Percentiles rank a stretch among this genome's conserved stretches.
phyloP scores from a whole-genome alignment of 352 stramenopile species.

The Globisporangium sylvaticum region DNA sequence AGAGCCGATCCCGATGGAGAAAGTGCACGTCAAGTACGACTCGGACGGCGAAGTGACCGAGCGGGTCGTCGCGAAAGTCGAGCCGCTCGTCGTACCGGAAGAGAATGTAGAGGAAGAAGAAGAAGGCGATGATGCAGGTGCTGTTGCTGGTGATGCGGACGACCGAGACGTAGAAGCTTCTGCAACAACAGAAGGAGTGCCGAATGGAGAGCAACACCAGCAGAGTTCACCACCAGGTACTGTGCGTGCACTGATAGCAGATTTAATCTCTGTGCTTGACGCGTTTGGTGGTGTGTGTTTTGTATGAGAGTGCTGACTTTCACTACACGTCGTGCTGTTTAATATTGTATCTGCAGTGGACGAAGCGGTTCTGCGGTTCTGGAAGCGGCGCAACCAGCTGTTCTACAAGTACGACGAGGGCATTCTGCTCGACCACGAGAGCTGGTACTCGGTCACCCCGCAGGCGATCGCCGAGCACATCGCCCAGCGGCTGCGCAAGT shows the following conservation, averaged over 20 bases:
- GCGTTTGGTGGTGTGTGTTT: no score
- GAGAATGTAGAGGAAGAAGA: not conserved
- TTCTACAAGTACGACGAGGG: conserved; percentile 91
- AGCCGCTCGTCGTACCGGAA: conserved; percentile 2
- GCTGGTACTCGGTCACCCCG: conserved; percentile 92
- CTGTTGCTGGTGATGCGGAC: no score
- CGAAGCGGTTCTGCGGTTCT: conserved; percentile 85
- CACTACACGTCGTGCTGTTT: no score
- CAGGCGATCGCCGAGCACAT: conserved; percentile 88
- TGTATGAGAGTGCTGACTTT: no score
- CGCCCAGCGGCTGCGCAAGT: conserved; percentile 58
- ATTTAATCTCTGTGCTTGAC: no score
- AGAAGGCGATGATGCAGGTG: no score
- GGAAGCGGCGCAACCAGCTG: conserved; percentile 79
- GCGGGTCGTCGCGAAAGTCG: conserved; percentile 38
- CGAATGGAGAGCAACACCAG: not conserved
- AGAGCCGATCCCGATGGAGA: conserved; percentile 22
- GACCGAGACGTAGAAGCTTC: not conserved
- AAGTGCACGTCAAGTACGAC: conserved; percentile 61
- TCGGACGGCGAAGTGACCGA: conserved; percentile 57
- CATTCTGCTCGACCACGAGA: conserved; percentile 90
- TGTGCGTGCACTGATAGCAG: no score
- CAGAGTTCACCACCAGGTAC: no score
- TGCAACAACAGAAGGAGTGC: not conserved
- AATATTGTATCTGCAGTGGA: conserved; percentile 18